These are phyloP conservation scores for Coniochaeta ligniaria DNA, from an alignment of 2,329 filamentous ascomycete genomes.

Conservation along the genomic window DNA sequence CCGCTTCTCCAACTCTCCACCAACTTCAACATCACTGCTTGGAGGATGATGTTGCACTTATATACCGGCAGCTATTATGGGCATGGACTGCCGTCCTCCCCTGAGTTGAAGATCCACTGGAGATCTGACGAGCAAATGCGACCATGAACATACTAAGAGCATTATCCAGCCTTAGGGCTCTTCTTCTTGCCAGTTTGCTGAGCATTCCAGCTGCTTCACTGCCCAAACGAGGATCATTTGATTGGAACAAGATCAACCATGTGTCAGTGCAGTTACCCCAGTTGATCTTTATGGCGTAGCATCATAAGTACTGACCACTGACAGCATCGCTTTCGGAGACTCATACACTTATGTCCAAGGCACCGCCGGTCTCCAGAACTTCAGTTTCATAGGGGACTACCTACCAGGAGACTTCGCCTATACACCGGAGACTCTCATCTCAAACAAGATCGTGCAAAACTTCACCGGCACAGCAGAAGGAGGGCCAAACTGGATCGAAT, in stretches of 20 bases:
- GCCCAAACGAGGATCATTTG: background rate
- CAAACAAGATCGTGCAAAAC: constrained; percentile 43
- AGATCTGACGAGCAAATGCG: background rate
- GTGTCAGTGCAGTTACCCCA: background rate
- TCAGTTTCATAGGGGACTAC: constrained; percentile 46
- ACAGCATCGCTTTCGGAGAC: constrained; percentile 36
- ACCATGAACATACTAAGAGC: background rate
- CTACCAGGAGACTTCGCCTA: constrained; percentile 32
- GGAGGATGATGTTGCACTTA: background rate
- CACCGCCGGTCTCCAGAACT: constrained; percentile 39
- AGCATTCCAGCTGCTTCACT: background rate
- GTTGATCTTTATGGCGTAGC: background rate
- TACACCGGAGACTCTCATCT: constrained; percentile 32
- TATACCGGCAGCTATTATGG: background rate
- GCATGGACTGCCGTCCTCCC: background rate
- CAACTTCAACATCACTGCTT: background rate
- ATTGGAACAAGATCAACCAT: background rate
- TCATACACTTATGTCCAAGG: constrained; percentile 48
- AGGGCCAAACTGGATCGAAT: constrained; percentile 48
- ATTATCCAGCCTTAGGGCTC: background rate
- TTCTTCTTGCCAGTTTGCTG: background rate
- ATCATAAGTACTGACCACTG: background rate
- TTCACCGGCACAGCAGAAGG: constrained; percentile 42
- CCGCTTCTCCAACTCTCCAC: background rate
- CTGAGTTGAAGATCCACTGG: background rate